A percentile compares a stretch with the other conserved stretches of the same genome.
These are phyloP conservation scores for Jimgerdemannia flammicorona DNA, from an alignment of 192 early-diverging fungal species.

Conservation along the genomic window DNA sequence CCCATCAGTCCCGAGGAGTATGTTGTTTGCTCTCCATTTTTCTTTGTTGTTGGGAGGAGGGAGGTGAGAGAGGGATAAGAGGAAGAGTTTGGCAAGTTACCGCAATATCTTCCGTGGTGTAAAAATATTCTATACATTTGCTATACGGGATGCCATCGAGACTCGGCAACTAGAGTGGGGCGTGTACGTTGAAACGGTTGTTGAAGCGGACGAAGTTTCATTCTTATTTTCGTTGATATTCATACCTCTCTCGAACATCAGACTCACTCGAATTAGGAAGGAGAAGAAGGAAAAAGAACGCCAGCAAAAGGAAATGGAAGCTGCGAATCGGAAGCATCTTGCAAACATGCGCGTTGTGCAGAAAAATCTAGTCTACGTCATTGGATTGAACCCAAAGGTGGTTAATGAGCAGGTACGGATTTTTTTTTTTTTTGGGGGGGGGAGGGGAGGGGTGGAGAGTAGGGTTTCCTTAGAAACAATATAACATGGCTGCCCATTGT, in stretches of 20 bases:
- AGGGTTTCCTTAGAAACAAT: neutral
- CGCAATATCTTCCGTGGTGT: no score
- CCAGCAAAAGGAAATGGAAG: constrained; percentile 86
- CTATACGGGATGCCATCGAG: no score
- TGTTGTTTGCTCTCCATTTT: constrained; percentile 22
- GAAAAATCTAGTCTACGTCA: constrained; percentile 97
- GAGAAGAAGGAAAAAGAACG: constrained; percentile 84
- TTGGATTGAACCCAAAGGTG: constrained; percentile 82
- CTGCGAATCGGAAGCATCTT: constrained; percentile 71
- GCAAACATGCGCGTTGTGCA: constrained; percentile 93
- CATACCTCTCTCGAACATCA: neutral
- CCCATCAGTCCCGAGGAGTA: constrained; percentile 91
- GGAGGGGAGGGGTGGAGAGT: neutral
- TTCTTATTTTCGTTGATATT: neutral
- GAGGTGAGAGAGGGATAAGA: neutral
- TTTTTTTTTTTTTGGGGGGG: neutral
- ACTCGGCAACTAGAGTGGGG: no score
- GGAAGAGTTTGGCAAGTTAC: neutral
- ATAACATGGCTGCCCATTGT: constrained; percentile 2
- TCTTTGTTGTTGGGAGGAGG: neutral
- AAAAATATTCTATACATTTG: no score
- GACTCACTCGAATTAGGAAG: constrained; percentile 63
- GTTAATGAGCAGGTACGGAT: constrained; percentile 80
- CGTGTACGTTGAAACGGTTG: no score
- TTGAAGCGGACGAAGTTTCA: no score